phyloP scores from a whole-genome alignment of 768 basidiomycete genomes.

The Amanita subjunquillea region DNA sequence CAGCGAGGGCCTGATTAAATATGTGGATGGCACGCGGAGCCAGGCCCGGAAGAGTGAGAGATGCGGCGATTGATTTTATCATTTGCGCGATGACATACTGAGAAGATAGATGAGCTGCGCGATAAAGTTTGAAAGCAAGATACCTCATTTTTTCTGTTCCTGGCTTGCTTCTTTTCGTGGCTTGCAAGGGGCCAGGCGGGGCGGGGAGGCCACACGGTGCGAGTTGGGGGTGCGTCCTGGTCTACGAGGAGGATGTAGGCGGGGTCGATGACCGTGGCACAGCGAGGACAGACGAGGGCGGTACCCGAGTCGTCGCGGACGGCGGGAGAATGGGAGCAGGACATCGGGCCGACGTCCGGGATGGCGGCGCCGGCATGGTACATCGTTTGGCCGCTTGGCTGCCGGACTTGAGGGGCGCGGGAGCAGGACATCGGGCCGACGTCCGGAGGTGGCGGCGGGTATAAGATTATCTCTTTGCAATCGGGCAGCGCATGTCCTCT shows the following conservation, averaged over 20 bases:
- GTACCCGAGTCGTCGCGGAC: slow-evolving; percentile 48
- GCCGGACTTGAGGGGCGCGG: slow-evolving; percentile 16
- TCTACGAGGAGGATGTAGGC: slow-evolving; percentile 49
- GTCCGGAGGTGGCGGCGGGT: too few species aligned
- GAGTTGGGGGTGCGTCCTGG: slow-evolving; percentile 22
- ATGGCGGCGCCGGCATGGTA: too few species aligned
- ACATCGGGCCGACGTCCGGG: background rate
- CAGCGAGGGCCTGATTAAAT: slow-evolving; percentile 58
- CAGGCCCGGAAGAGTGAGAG: slow-evolving; percentile 49
- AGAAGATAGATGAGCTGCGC: slow-evolving; percentile 12
- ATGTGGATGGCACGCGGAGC: slow-evolving; percentile 56
- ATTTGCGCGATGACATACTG: slow-evolving; percentile 57
- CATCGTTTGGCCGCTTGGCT: too few species aligned
- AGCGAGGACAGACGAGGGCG: slow-evolving; percentile 55
- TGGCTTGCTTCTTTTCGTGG: slow-evolving; percentile 56
- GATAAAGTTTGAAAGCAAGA: slow-evolving; percentile 16
- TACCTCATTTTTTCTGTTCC: slow-evolving; percentile 56
- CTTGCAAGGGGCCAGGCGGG: slow-evolving; percentile 52
- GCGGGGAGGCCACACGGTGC: slow-evolving; percentile 35
- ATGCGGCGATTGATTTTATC: slow-evolving; percentile 49
- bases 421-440: background rate
- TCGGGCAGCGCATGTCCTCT: slow-evolving; percentile 35
- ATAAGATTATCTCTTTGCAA: background rate
- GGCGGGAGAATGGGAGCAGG: slow-evolving; percentile 46
- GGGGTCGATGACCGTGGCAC: slow-evolving; percentile 62